Evolutionary conservation across 1,139 yeast species (phyloP).

Genomic region (Blastobotrys elegans): DNA sequence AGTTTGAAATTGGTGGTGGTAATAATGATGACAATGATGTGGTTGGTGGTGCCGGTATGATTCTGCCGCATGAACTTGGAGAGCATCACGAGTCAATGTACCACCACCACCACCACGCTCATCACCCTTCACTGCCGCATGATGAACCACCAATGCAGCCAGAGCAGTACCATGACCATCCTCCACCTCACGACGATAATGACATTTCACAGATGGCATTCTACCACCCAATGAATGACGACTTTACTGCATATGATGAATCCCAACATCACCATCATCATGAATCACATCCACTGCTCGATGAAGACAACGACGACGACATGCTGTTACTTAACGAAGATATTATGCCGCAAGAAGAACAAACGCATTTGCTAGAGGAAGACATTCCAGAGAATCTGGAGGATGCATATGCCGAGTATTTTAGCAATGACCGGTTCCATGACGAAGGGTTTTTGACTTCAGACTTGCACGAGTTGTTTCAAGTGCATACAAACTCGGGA

Average conservation of each 20-base stretch:
- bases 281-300: slow-evolving; percentile 3
- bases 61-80: neutral
- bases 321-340: slow-evolving; percentile 26
- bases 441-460: slow-evolving; percentile 15
- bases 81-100: neutral
- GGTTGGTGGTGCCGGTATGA: neutral
- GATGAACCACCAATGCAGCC: neutral
- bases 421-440: slow-evolving; percentile 15
- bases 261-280: neutral
- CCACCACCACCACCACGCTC: neutral
- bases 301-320: slow-evolving; percentile 16
- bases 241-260: neutral
- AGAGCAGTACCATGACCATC: neutral
- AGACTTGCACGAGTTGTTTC: slow-evolving; percentile 15
- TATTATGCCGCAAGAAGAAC: slow-evolving; percentile 28
- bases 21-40: neutral
- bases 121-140: neutral
- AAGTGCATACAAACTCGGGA: slow-evolving; percentile 15
- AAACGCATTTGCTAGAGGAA: slow-evolving; percentile 22
- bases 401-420: slow-evolving; percentile 22
- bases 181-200: neutral
- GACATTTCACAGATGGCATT: slow-evolving; percentile 4
- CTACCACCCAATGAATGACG: slow-evolving; percentile 6
- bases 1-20: neutral
- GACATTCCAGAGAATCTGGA: slow-evolving; percentile 20